These are phyloP conservation scores for Epithele typhae DNA, from an alignment of 768 basidiomycete genomes.

Conservation along the genomic window DNA sequence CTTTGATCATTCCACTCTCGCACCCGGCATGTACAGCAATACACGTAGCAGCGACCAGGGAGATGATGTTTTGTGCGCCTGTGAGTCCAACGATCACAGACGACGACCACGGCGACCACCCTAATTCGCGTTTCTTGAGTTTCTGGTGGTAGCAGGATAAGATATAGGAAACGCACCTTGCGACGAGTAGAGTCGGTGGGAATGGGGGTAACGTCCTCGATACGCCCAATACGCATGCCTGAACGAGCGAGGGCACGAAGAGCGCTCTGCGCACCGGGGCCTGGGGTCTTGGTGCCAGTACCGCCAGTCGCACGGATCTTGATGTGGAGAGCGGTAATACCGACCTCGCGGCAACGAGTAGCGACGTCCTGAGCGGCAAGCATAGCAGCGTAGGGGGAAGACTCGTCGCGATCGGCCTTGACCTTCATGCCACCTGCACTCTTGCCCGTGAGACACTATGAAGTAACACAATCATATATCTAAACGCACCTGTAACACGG, in stretches of 20 bases:
- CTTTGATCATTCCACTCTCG: conserved; percentile 38
- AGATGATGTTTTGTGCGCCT: conserved; percentile 23
- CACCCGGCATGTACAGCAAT: conserved; percentile 32
- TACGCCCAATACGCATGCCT: conserved; percentile 96
- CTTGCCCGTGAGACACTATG: background rate
- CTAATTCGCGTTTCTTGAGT: conserved; percentile 35
- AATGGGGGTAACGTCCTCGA: conserved; percentile 97
- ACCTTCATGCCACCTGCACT: conserved; percentile 95
- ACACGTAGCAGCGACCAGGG: conserved; percentile 13
- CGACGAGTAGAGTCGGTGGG: conserved; percentile 96
- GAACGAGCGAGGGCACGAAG: conserved; percentile 97
- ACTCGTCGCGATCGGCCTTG: conserved; percentile 99
- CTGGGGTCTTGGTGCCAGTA: conserved; percentile 98
- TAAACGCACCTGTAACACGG: conserved; percentile 82
- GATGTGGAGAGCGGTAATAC: conserved; percentile 97
- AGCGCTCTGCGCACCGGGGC: conserved; percentile 97
- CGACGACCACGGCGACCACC: conserved; percentile 99
- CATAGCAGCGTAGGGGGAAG: conserved; percentile 96
- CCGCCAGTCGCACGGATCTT: conserved; percentile 98
- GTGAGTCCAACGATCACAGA: conserved; percentile 47
- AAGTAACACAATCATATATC: background rate
- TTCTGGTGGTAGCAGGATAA: background rate
- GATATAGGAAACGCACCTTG: conserved; percentile 57
- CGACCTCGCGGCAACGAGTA: conserved; percentile 94
- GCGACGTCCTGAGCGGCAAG: conserved; percentile 98